Conservation (phyloP, 2,329 filamentous ascomycete species). For the Canariomyces notabilis region DNA sequence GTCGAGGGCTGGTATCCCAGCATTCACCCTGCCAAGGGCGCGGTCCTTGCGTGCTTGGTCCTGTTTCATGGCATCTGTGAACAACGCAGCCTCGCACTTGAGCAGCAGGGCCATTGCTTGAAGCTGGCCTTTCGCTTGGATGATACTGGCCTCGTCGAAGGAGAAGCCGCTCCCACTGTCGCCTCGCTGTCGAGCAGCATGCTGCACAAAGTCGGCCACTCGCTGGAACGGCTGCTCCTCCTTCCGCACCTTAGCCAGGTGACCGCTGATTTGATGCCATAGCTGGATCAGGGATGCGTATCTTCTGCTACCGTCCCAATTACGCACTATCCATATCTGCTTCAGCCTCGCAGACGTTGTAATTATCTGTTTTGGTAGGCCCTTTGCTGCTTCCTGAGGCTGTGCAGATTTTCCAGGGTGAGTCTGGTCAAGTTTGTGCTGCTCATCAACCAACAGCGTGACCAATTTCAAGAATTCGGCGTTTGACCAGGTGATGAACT, state of each 20-base stretch:
- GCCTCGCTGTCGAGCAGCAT: conserved; percentile 32
- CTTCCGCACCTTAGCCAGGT: conserved; percentile 29
- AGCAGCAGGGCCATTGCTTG: conserved; percentile 42
- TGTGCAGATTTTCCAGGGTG: no score
- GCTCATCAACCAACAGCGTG: conserved; percentile 15
- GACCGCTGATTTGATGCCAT: conserved; percentile 19
- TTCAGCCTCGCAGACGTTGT: background rate
- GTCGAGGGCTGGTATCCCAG: conserved; percentile 9
- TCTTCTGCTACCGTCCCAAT: background rate
- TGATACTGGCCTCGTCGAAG: conserved; percentile 31
- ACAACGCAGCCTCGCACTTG: conserved; percentile 43
- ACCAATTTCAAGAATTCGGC: conserved; percentile 36
- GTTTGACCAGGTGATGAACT: conserved; percentile 44
- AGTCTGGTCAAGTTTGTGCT: conserved; percentile 22
- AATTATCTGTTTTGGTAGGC: background rate
- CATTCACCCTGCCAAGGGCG: background rate
- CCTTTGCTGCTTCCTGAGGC: background rate
- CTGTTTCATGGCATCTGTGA: conserved; percentile 30
- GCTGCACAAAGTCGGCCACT: conserved; percentile 41
- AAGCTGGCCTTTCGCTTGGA: conserved; percentile 36
- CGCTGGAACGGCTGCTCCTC: conserved; percentile 48
- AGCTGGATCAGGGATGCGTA: conserved; percentile 25
- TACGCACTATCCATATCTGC: background rate
- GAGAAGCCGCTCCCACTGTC: conserved; percentile 26
- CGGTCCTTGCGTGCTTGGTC: background rate